A percentile compares a stretch with the other conserved stretches of the same genome.
These are phyloP conservation scores for Peniophora sp. DNA, from an alignment of 1,284 basidiomycete genomes.

Conservation along the genomic window DNA sequence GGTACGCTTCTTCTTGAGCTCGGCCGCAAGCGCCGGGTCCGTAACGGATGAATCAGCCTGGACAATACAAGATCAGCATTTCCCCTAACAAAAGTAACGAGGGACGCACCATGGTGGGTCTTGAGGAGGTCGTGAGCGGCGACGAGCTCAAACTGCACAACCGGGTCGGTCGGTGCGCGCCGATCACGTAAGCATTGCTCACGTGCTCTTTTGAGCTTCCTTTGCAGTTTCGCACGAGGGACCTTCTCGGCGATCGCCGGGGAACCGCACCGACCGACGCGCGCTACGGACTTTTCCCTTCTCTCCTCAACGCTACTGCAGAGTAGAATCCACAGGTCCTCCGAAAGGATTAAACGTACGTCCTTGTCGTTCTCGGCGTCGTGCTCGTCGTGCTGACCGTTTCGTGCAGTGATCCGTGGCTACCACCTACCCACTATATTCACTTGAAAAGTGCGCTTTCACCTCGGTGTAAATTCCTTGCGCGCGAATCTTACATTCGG, in stretches of 20 bases:
- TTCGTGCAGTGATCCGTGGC: conserved; percentile 76
- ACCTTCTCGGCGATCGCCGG: not conserved
- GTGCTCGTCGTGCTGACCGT: conserved; percentile 3
- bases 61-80: conserved; percentile 8
- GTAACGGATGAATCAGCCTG: conserved; percentile 78
- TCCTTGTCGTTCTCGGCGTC: conserved; percentile 11
- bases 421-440: conserved; percentile 41
- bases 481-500: conserved; percentile 4
- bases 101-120: conserved; percentile 48
- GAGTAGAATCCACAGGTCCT: conserved; percentile 89
- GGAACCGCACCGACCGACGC: conserved; percentile 1
- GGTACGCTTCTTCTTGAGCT: conserved; percentile 95
- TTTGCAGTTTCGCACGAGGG: not conserved
- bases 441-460: conserved; percentile 27
- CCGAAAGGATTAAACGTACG: conserved; percentile 82
- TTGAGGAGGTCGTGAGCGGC: conserved; percentile 19
- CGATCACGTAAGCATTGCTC: conserved; percentile 1
- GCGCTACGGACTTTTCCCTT: conserved; percentile 1
- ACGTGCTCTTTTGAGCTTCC: not conserved
- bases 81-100: conserved; percentile 1
- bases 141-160: conserved; percentile 4
- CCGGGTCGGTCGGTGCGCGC: too few species aligned
- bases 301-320: conserved; percentile 25
- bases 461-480: conserved; percentile 6
- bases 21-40: conserved; percentile 84